Evolutionary conservation across 495 filamentous ascomycete genomes (phyloP).

Genomic region (Tuber aestivum): DNA sequence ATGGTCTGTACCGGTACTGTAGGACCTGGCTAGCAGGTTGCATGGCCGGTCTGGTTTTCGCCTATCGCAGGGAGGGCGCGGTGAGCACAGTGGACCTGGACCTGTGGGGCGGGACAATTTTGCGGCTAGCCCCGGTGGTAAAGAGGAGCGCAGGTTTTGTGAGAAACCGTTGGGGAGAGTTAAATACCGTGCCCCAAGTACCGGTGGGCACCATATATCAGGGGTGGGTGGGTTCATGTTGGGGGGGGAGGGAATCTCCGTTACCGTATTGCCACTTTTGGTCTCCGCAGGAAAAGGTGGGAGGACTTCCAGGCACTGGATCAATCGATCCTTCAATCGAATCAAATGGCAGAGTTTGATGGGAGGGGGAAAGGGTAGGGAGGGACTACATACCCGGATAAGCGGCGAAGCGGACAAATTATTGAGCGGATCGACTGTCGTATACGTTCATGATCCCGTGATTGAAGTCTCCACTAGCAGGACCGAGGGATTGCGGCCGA

Average conservation of each 20-base stretch:
- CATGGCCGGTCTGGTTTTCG: background rate
- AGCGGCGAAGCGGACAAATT: background rate
- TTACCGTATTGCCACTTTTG: background rate
- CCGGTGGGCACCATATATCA: background rate
- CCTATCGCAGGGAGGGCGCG: background rate
- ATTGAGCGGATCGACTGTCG: background rate
- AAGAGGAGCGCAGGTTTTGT: background rate
- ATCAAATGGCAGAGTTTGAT: background rate
- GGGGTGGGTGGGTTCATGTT: background rate
- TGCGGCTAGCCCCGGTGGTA: background rate
- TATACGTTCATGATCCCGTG: background rate
- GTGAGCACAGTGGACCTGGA: background rate
- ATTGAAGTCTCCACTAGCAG: background rate
- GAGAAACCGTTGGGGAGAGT: background rate
- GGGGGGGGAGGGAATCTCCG: background rate
- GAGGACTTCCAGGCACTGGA: background rate
- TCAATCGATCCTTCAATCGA: background rate
- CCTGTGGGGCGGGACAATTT: background rate
- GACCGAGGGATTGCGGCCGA: background rate
- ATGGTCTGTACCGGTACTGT: background rate
- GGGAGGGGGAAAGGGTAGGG: background rate
- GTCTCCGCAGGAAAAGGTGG: background rate
- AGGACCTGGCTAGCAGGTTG: background rate
- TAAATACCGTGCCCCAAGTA: background rate
- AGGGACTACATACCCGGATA: background rate